Base-by-base conservation (phyloP, 2,329 filamentous ascomycete species). In the Verticillium isaacii region DNA sequence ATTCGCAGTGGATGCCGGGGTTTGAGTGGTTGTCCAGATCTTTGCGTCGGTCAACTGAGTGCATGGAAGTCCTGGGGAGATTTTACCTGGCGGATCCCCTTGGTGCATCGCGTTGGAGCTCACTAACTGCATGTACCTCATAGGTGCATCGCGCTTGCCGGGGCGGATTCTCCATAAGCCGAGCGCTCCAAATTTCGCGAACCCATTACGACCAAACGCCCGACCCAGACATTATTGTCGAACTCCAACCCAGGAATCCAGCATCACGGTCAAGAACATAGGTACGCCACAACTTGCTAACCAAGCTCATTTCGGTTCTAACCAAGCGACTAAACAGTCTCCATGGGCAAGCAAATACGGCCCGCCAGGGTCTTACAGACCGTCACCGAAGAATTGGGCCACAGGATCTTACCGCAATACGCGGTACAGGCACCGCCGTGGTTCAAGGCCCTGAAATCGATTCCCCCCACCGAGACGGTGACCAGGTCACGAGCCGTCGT, bases 401-500 rank as follows among this genome's bases (percentile, higher is more conserved):
- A 78, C 65, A 72, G 69, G 58, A 70, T 78, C 65, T 72, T 80
- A 59, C 65, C 69, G 37, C 67, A 66, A 63, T 67, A 74, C 63
- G 69, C 63, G 64, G 70, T 69, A 59, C 69, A 73, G 69, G 71
- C 70, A 56, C 75, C 77, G 59, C 73, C 80, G 60, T 87, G 85
- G 85, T 80, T 81, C 63, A 71, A 78, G 11, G 80, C 81, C 34
- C 72, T 87, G 66, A 75, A 80, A 67, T 71, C 74, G 14, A 80
- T 85, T 41, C 85, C 86, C 39, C 87, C 87, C 4, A 73, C 83
- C 67, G 85, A 89, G 72, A 80, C 82, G 50, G 72, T 86, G 63
- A 82, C 82, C 32, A 81, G 87, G 61, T 80, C 81, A 6, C 73
- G 83, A 60, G 78, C 85, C 2, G 72, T 77, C 17, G 77, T 80